phyloP scores from a whole-genome alignment of 2,329 filamentous ascomycete species.

The Fusarium brachygibbosum region DNA sequence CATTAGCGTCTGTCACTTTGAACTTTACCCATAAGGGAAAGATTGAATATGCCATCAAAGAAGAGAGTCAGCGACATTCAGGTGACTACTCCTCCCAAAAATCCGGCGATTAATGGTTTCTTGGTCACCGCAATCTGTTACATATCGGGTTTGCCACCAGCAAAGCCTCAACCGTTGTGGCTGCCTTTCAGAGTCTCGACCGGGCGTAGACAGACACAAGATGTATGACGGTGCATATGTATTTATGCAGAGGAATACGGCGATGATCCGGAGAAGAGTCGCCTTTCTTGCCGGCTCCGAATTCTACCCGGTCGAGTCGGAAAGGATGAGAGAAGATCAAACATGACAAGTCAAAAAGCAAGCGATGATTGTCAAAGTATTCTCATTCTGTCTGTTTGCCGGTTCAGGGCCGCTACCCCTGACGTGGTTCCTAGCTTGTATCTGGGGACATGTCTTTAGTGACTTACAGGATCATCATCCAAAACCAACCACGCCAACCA shows the following conservation, averaged over 20 bases:
- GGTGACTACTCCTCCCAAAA: constrained; percentile 11
- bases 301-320: constrained; percentile 8
- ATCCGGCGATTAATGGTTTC: constrained; percentile 12
- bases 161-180: constrained; percentile 41
- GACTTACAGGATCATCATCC: constrained; percentile 46
- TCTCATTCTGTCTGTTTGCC: constrained; percentile 28
- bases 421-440: constrained; percentile 36
- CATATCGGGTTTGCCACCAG: constrained; percentile 14
- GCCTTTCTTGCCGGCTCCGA: constrained; percentile 34
- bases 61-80: constrained; percentile 17
- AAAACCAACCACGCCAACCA: constrained; percentile 48
- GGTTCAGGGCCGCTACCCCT: constrained; percentile 42
- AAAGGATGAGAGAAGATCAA: constrained; percentile 27
- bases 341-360: constrained; percentile 17
- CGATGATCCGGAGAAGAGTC: constrained; percentile 8
- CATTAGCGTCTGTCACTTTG: constrained; percentile 20
- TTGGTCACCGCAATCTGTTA: background rate
- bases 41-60: background rate
- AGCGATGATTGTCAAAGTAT: constrained; percentile 4
- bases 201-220: background rate
- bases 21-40: constrained; percentile 10
- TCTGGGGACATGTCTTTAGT: constrained; percentile 32
- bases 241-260: constrained; percentile 16
- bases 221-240: background rate
- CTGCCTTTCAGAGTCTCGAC: constrained; percentile 31